Evolutionary conservation across 768 basidiomycete species (phyloP), one percentile per base, ranked within the genome.

Genomic region (Pulveroboletus frians): DNA sequence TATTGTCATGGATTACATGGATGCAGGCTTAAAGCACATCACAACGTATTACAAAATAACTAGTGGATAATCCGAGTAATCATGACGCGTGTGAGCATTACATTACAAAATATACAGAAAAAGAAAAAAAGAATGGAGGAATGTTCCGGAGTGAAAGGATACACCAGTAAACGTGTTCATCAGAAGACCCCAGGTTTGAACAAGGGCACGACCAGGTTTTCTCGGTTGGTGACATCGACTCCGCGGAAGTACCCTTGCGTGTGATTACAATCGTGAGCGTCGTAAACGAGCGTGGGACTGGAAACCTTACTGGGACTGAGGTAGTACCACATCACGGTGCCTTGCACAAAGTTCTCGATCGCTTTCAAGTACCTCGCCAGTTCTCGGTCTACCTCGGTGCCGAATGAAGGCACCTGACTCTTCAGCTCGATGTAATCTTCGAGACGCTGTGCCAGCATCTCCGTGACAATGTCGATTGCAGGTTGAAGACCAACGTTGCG

Each of bases 321-420:
- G 38, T 71, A 72, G 51, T 71, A 71, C 70, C 70, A 71, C 46
- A 71, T 32, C 14, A 72, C 68, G 9, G 70, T 71, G 15, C 70
- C 70, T 43, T 71, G 70, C 1, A 66, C 64, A 38, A 72, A 71
- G 51, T 71, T 69, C 46, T 71, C 70, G 13, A 71, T 51, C 5
- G 70, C 70, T 32, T 55, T 48, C 51, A 67, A 43, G 51, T 71
- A 72, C n/a, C 59, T 54, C 9, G 47, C 60, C 17, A 71, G 55
- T 18, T 71, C 70, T n/a, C 49, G 50, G 45, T 71, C 71, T 21
- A 66, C 68, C 0, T 68, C 63, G 11, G 56, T 34, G 1, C 70
- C 70, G 37, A 71, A 71, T 3, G 70, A 70, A 2, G 71, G 70
- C 9, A 71, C 42, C 17, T 58, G 55, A 5, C 37, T 59, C 61